Conservation (phyloP, 1,139 yeast species). For the Lodderomyces metapsilosis region DNA sequence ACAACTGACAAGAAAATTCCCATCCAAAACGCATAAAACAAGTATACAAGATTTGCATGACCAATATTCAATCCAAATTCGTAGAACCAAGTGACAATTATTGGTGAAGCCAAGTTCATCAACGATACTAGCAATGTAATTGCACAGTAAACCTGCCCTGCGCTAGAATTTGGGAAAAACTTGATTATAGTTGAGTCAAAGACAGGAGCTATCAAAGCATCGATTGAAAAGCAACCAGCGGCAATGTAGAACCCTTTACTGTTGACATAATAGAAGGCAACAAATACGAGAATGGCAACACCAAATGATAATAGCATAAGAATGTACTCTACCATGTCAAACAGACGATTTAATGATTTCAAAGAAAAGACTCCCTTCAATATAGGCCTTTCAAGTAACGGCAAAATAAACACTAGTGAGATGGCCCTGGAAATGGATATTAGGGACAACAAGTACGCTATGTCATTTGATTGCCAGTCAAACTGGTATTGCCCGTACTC, state of each 20-base stretch:
- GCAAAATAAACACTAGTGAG: slow-evolving; percentile 31
- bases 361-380: slow-evolving; percentile 29
- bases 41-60: slow-evolving; percentile 9
- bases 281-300: slow-evolving; percentile 4
- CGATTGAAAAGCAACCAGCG: slow-evolving; percentile 39
- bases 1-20: background rate
- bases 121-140: slow-evolving; percentile 41
- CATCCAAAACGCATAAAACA: slow-evolving; percentile 10
- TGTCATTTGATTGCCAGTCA: slow-evolving; percentile 56
- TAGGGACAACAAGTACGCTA: slow-evolving; percentile 58
- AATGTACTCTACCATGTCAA: slow-evolving; percentile 58
- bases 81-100: slow-evolving; percentile 3
- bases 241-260: slow-evolving; percentile 19
- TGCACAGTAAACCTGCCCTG: slow-evolving; percentile 13
- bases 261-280: slow-evolving; percentile 15
- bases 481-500: slow-evolving; percentile 59
- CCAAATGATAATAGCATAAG: slow-evolving; percentile 17
- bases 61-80: background rate
- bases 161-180: slow-evolving; percentile 26
- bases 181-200: slow-evolving; percentile 34
- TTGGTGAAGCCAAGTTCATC: slow-evolving; percentile 29
- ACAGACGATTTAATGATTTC: slow-evolving; percentile 34
- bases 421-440: slow-evolving; percentile 45
- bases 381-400: slow-evolving; percentile 30
- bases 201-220: slow-evolving; percentile 37